phyloP scores from a whole-genome alignment of 257 asterid genomes.

The Asclepias syriaca region DNA sequence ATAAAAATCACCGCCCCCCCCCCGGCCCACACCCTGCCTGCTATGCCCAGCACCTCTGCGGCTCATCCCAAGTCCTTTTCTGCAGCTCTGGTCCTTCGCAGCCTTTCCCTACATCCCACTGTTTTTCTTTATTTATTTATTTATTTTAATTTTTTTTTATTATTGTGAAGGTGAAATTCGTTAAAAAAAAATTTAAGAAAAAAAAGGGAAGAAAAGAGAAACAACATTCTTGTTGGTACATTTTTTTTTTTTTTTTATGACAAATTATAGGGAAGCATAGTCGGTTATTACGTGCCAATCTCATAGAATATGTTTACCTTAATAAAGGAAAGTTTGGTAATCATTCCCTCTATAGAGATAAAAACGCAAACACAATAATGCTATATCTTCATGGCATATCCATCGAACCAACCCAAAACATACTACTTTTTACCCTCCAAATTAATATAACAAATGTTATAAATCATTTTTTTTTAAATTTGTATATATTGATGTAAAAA shows the following conservation, averaged over 20 bases:
- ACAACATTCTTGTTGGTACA: neutral
- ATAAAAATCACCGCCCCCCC: no score
- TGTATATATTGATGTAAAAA: no score
- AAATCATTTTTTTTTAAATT: no score
- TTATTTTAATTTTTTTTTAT: no score
- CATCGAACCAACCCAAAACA: neutral
- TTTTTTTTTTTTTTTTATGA: constrained; percentile 1
- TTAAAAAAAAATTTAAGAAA: no score
- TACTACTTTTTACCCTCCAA: no score
- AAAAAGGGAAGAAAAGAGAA: no score
- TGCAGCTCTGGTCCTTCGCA: neutral
- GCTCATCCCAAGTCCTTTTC: neutral
- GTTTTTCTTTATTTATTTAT: no score
- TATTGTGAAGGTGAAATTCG: no score
- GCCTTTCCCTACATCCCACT: no score
- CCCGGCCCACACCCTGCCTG: no score
- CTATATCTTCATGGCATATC: neutral
- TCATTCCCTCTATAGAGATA: neutral
- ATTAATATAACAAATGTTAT: no score
- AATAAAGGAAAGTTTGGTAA: neutral
- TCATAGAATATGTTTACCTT: constrained; percentile 4
- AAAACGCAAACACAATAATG: neutral
- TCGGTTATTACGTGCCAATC: constrained; percentile 4
- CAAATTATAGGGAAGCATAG: neutral
- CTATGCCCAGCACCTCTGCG: neutral